Conservation (phyloP, 805 yeast species). For the Saccharomycopsis microspora region DNA sequence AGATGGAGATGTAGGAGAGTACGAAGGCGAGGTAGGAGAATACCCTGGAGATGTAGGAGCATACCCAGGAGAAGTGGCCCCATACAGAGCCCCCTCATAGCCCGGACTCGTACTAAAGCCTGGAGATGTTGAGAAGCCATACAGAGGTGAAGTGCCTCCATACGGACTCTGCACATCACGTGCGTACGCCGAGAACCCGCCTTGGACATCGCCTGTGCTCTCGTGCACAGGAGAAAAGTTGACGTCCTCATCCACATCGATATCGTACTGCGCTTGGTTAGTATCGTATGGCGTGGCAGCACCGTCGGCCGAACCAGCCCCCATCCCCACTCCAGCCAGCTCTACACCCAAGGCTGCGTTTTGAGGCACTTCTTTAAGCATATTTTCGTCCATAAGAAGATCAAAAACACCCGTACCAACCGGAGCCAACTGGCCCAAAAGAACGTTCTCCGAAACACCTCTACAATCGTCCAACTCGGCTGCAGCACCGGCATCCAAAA, state of each 20-base stretch:
- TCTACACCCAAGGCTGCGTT: constrained; percentile 25
- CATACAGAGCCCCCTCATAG: constrained; percentile 30
- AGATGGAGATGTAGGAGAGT: constrained; percentile 63
- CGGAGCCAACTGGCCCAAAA: constrained; percentile 97
- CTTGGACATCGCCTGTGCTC: constrained; percentile 79
- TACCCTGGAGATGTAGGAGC: constrained; percentile 45
- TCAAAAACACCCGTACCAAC: constrained; percentile 98
- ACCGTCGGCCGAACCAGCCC: constrained; percentile 43
- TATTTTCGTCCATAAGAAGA: constrained; percentile 84
- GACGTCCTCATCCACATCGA: constrained; percentile 55
- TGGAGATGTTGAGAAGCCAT: constrained; percentile 32
- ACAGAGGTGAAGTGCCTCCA: constrained; percentile 28
- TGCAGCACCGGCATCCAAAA: constrained; percentile 95
- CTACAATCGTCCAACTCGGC: constrained; percentile 97
- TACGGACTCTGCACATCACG: constrained; percentile 36
- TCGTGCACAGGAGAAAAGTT: constrained; percentile 91
- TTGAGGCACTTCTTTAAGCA: constrained; percentile 56
- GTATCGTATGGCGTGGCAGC: constrained; percentile 86
- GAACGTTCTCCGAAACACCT: constrained; percentile 96
- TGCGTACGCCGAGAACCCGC: constrained; percentile 50
- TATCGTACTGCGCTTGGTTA: constrained; percentile 45
- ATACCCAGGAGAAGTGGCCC: constrained; percentile 37
- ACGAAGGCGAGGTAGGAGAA: constrained; percentile 39
- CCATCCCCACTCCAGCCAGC: constrained; percentile 25
- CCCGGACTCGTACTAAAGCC: constrained; percentile 26